Conservation (phyloP, 75 land plant species). For the Sequoia sempervirens region DNA sequence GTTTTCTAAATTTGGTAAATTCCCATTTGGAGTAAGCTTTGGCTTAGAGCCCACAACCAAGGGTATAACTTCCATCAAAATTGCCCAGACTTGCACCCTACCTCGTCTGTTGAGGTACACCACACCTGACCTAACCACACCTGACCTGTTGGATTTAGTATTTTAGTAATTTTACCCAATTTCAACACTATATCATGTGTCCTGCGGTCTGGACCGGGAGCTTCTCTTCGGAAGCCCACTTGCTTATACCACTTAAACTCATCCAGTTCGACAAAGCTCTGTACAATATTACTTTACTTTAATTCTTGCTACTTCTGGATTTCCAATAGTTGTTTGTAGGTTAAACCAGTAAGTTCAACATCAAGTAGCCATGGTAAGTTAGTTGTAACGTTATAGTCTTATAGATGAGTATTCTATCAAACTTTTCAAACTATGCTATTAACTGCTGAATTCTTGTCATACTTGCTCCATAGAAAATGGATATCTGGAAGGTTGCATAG, state of each 20-base stretch:
- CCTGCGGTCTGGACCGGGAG: background rate
- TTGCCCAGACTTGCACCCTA: background rate
- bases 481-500: background rate
- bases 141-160: background rate
- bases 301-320: background rate
- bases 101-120: background rate
- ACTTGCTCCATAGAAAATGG: background rate
- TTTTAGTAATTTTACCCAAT: background rate
- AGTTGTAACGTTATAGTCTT: too few species aligned
- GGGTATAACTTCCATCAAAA: background rate
- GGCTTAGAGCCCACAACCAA: background rate
- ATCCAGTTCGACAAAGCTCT: background rate
- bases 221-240: background rate
- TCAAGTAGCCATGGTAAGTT: background rate
- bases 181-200: background rate
- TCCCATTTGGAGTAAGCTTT: background rate
- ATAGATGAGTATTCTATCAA: background rate
- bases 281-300: background rate
- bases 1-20: background rate
- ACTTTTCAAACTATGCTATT: background rate
- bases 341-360: background rate
- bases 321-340: background rate
- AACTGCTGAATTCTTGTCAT: background rate
- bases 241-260: background rate
- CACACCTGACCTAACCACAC: too few species aligned